A percentile compares a stretch with the other conserved stretches of the same genome.
Evolutionary conservation across 495 filamentous ascomycete species (phyloP).

Genomic region (Lepraria neglecta): DNA sequence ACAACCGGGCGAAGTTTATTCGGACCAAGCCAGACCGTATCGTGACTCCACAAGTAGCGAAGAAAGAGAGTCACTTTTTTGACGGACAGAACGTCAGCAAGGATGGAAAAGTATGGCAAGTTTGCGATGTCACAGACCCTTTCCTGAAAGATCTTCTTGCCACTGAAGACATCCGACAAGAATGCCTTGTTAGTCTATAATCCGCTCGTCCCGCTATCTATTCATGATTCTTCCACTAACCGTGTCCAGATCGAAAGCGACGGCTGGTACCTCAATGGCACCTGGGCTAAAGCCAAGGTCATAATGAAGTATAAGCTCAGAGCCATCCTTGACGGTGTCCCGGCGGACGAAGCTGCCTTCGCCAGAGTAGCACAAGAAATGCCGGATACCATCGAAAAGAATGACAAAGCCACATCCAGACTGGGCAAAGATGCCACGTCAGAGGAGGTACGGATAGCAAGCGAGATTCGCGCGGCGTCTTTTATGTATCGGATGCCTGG

Average conservation of each 20-base stretch:
- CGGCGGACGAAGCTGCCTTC: background rate
- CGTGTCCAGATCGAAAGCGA: constrained; percentile 52
- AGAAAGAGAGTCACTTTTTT: constrained; percentile 63
- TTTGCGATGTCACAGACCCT: constrained; percentile 85
- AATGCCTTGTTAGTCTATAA: constrained; percentile 37
- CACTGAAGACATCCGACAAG: constrained; percentile 37
- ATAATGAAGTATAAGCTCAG: constrained; percentile 79
- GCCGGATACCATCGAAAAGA: constrained; percentile 11
- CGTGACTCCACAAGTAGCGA: constrained; percentile 7
- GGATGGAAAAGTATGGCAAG: constrained; percentile 86
- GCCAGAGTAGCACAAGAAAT: constrained; percentile 8
- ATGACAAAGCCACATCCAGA: background rate
- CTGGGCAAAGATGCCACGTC: constrained; percentile 2
- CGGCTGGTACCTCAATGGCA: constrained; percentile 77
- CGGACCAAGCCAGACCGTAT: constrained; percentile 11
- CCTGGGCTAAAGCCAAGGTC: constrained; percentile 69
- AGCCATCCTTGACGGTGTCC: constrained; percentile 37
- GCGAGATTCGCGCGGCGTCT: constrained; percentile 7
- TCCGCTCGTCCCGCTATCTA: constrained; percentile 9
- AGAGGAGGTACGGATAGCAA: constrained; percentile 10
- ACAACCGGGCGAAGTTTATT: constrained; percentile 17
- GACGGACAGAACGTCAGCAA: constrained; percentile 59
- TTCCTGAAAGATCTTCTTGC: constrained; percentile 51
- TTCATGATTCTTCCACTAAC: constrained; percentile 23
- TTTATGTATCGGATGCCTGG: background rate